Evolutionary conservation across 768 basidiomycete species (phyloP).

Genomic region (Hypholoma sublateritium): DNA sequence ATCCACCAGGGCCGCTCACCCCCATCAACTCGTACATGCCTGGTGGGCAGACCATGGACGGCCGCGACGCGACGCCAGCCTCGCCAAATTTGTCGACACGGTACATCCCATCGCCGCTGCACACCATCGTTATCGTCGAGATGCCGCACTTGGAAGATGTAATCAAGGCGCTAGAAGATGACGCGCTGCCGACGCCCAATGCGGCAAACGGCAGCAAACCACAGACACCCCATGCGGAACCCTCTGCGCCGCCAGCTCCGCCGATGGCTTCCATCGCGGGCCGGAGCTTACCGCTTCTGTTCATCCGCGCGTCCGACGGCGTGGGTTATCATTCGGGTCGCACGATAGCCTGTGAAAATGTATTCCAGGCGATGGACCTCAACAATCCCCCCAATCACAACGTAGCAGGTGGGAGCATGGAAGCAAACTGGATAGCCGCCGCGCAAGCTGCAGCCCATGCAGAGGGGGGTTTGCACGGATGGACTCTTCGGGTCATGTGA

Average conservation of each 20-base stretch:
- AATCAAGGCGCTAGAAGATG: slow-evolving; percentile 76
- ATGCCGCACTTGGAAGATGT: slow-evolving; percentile 78
- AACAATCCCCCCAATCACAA: slow-evolving; percentile 35
- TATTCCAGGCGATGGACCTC: slow-evolving; percentile 73
- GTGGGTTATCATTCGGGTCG: slow-evolving; percentile 88
- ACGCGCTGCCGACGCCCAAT: slow-evolving; percentile 44
- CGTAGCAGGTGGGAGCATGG: slow-evolving; percentile 38
- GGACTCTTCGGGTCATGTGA: slow-evolving; percentile 82
- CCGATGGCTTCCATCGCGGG: slow-evolving; percentile 59
- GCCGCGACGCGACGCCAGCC: slow-evolving; percentile 24
- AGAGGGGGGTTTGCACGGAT: slow-evolving; percentile 69
- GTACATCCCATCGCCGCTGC: slow-evolving; percentile 56
- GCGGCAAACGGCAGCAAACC: slow-evolving; percentile 36
- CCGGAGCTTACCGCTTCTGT: slow-evolving; percentile 73
- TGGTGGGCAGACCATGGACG: slow-evolving; percentile 32
- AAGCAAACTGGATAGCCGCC: slow-evolving; percentile 72
- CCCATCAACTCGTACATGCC: slow-evolving; percentile 60
- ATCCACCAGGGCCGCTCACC: slow-evolving; percentile 67
- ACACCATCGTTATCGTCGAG: slow-evolving; percentile 84
- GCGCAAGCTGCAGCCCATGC: slow-evolving; percentile 67
- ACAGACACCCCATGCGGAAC: slow-evolving; percentile 28
- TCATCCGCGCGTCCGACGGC: slow-evolving; percentile 81
- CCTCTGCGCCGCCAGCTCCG: slow-evolving; percentile 20
- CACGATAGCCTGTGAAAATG: slow-evolving; percentile 79
- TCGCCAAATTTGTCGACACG: slow-evolving; percentile 40